Base-by-base conservation (phyloP, 1,284 basidiomycete genomes). In the Ceratobasidium sp. region DNA sequence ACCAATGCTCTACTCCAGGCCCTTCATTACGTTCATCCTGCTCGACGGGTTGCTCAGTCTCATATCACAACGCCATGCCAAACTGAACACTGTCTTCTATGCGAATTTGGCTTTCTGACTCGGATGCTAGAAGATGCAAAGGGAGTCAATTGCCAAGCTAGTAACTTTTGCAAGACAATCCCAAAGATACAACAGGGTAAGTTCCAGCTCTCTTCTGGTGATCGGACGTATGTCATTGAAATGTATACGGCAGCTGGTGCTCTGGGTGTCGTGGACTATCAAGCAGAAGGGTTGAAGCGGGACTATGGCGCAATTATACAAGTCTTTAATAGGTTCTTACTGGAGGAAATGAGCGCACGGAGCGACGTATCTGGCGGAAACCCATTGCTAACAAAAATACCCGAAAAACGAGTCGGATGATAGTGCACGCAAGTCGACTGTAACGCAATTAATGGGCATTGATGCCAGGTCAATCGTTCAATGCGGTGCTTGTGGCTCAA, bases 111-210 rank as follows among this genome's bases (percentile, higher is more conserved):
- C 1, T 99, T 99, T 78, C 86, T 97, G 38, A 91, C 91, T 73
- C 86, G 94, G 38, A 99, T 98, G 96, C 84, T 99, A 29, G 93
- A 96, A 77, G 95, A 98, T 76, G 97, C 96, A 0, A 85, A 84
- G 57, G 97, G 96, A 0, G 93, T 87, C 20, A 98, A 99, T 75
- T 98, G 96, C 76, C 97, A 98, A 77, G 89, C 95, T 4, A 94
- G 90, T 77, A 99, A 99, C 79, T 98, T 98, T 75, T 96, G 96
- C 76, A 91, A 94, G 77, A 92, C 95, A 0, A 92, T 98, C 54
- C 90, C 92, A 17, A 87, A 89, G 22, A 84, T 81, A 32, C 80
- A 81, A 22, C 92, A 96, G 79, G 86, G 93, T 93, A 75, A 45
- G 80, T 22, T 38, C 20, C 27, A 5, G 10, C 38, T 43, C 8